Evolutionary conservation across 163 green algal species (phyloP), one percentile per base, ranked within the genome.

Genomic region (Chlamydomonas reinhardtii): DNA sequence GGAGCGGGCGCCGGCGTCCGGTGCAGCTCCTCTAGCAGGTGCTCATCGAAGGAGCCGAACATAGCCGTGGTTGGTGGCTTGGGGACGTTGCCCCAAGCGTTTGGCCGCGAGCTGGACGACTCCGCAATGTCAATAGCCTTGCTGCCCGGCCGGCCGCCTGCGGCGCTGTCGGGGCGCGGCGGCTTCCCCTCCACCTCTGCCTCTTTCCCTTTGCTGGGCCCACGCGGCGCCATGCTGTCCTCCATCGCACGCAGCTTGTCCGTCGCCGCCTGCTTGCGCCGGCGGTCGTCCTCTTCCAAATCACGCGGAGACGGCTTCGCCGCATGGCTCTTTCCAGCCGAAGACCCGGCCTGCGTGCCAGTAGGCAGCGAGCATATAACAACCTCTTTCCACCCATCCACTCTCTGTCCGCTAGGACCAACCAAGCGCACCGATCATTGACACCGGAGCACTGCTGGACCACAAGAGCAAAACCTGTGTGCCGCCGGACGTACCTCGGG

Each of bases 221-320:
- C 29, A 0, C 31, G 52, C 19, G 6, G 32, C 9, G 64, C 66
- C 69, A 94, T 93, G 81, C 87, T 86, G 66, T 92, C 86, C 75
- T 95, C 91, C 69, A 94, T 35, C 25, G 43, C 74, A 0, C 83
- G 74, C 88, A 89, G 90, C 62, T 94, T 92, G 17, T 85, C 89
- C 15, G 87, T 89, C 22, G 91, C 90, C 54, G 77, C 86, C 74
- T 91, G 85, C 19, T 87, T 76, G 35, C 89, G 89, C 61, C 88
- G 85, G 65, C 88, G 76, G 31, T 93, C 92, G 59, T 94, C 91
- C 16, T 92, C 90, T 22, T 90, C 84, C 1, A 72, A 79, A 6
- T 87, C 88, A 5, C 78, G 76, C 6, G 31, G 32, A 70, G 73
- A 70, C 32, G 79, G n/a, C 34, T 84, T 85, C 2, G 68, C 61